Evolutionary conservation across 106 monocot genomes (phyloP).

Genomic region (Dioscorea dumetorum): DNA sequence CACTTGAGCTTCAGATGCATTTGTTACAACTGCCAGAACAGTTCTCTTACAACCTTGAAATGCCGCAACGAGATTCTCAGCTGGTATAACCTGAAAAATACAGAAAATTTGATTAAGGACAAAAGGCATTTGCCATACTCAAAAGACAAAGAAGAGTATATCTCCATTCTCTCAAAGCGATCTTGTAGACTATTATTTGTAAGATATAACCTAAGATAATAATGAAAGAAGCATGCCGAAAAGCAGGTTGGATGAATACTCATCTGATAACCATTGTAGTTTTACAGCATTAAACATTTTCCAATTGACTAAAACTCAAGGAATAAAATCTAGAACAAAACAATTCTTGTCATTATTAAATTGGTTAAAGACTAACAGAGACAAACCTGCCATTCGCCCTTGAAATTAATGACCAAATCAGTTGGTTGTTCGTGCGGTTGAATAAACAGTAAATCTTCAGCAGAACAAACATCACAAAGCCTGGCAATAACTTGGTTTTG

Average conservation of each 20-base stretch:
- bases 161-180: background rate
- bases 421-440: constrained; percentile 30
- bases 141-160: background rate
- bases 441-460: constrained; percentile 36
- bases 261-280: too few relatives aligned
- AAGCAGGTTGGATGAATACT: too few relatives aligned
- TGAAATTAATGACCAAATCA: constrained; percentile 44
- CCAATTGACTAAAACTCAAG: too few relatives aligned
- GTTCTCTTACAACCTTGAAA: constrained; percentile 59
- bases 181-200: background rate
- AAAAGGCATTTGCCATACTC: background rate
- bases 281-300: too few relatives aligned
- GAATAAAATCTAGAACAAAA: too few relatives aligned
- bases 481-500: constrained; percentile 37
- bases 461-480: constrained; percentile 51
- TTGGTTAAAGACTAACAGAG: background rate
- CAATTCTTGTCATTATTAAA: too few relatives aligned
- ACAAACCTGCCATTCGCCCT: constrained; percentile 66
- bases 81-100: constrained; percentile 68
- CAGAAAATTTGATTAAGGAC: background rate
- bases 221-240: too few relatives aligned
- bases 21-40: constrained; percentile 62
- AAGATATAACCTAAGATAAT: too few relatives aligned
- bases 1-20: constrained; percentile 61
- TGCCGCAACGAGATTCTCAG: constrained; percentile 85